Evolutionary conservation across 305 asterid genomes (phyloP).

Genomic region (Galium porrigens): DNA sequence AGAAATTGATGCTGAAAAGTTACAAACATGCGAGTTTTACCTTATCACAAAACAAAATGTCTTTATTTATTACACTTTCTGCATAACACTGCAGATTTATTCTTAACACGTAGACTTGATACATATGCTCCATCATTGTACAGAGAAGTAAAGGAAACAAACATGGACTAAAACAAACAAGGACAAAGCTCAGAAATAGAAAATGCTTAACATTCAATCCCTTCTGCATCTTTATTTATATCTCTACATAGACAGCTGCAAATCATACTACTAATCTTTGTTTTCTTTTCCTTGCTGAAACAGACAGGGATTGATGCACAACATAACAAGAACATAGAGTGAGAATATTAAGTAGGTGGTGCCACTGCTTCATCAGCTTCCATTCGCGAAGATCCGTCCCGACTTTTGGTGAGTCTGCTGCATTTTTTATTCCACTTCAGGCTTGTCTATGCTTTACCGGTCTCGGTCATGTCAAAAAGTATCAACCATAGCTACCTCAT

Average conservation of each 20-base stretch:
- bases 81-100: conserved; percentile 5
- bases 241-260: not conserved
- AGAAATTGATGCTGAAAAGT: not conserved
- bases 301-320: conserved; percentile 7
- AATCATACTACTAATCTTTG: not conserved
- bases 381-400: conserved; percentile 7
- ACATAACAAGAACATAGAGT: not conserved
- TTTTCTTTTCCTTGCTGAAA: not conserved
- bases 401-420: not conserved
- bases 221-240: conserved; percentile 11
- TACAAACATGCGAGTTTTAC: not conserved
- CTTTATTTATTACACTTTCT: conserved; percentile 1
- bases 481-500: conserved; percentile 17
- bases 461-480: conserved; percentile 16
- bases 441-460: conserved; percentile 4
- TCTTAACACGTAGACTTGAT: not conserved
- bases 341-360: not conserved
- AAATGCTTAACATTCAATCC: conserved; percentile 6
- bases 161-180: not conserved
- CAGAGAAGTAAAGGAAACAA: not conserved
- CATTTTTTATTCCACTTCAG: conserved; percentile 5
- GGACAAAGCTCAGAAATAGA: not conserved
- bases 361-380: conserved; percentile 7
- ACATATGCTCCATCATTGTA: not conserved
- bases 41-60: not conserved